phyloP scores from a whole-genome alignment of 2,329 filamentous ascomycete species.

The Colletotrichum eleusines region DNA sequence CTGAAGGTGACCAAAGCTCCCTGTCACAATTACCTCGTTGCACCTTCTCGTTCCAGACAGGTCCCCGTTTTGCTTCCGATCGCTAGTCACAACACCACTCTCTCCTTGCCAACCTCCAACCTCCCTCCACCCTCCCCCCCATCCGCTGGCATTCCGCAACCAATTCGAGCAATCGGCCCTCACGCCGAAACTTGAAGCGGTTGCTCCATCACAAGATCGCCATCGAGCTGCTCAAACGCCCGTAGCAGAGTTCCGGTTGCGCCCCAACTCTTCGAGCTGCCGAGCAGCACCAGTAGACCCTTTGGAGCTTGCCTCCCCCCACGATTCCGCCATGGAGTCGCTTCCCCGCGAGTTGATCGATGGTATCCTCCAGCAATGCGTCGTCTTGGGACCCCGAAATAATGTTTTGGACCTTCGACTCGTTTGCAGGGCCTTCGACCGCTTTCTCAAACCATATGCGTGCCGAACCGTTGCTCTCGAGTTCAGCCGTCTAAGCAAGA shows the following conservation, averaged over 20 bases:
- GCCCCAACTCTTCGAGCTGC: background rate
- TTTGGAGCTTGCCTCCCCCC: slow-evolving; percentile 13
- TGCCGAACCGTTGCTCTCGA: slow-evolving; percentile 64
- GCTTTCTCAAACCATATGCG: slow-evolving; percentile 58
- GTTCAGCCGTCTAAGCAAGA: slow-evolving; percentile 60
- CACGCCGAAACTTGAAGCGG: background rate
- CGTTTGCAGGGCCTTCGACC: slow-evolving; percentile 63
- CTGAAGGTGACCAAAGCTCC: slow-evolving; percentile 28
- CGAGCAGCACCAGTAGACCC: background rate
- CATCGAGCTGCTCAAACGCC: background rate
- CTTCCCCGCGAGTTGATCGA: slow-evolving; percentile 63
- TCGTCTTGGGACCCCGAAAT: slow-evolving; percentile 59
- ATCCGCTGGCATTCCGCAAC: background rate
- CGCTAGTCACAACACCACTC: slow-evolving; percentile 17
- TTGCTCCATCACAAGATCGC: background rate
- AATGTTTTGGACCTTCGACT: slow-evolving; percentile 58
- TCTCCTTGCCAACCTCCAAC: slow-evolving; percentile 11
- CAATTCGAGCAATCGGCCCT: background rate
- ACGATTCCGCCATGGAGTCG: slow-evolving; percentile 54
- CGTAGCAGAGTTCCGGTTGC: background rate
- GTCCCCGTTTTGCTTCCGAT: slow-evolving; percentile 30
- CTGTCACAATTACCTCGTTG: slow-evolving; percentile 10
- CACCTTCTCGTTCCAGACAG: slow-evolving; percentile 14
- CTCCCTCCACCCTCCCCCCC: background rate
- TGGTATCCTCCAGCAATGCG: slow-evolving; percentile 58